These are phyloP conservation scores for Populus euphratica DNA, from an alignment of 345 rosid species.

Conservation along the genomic window DNA sequence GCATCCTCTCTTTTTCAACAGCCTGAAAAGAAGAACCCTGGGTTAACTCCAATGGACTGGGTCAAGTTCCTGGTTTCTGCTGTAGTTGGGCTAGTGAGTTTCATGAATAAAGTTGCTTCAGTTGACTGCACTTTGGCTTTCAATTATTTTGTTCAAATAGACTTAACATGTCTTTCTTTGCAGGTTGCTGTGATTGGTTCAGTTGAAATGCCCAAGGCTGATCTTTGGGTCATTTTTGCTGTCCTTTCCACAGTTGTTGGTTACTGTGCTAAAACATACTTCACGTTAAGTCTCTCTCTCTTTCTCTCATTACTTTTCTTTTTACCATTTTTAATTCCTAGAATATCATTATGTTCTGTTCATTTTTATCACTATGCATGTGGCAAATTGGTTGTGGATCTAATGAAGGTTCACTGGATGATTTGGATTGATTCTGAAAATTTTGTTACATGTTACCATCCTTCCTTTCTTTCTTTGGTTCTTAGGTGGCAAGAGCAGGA, in stretches of 20 bases:
- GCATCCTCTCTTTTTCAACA: conserved; percentile 33
- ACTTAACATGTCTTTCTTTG: conserved; percentile 11
- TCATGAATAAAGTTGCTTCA: conserved; percentile 2
- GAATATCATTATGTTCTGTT: neutral
- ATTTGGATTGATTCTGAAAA: neutral
- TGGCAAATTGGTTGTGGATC: neutral
- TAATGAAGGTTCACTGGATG: neutral
- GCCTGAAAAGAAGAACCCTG: conserved; percentile 99
- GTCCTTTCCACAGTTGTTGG: conserved; percentile 85
- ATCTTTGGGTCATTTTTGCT: conserved; percentile 85
- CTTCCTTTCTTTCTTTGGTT: neutral
- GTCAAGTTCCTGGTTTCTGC: conserved; percentile 88
- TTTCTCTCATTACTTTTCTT: neutral
- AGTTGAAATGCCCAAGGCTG: conserved; percentile 70
- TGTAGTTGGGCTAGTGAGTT: conserved; percentile 86
- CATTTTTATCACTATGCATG: neutral
- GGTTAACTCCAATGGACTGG: conserved; percentile 98
- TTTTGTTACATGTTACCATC: neutral
- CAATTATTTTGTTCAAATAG: conserved; percentile 1
- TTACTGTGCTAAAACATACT: conserved; percentile 93
- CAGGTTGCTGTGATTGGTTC: conserved; percentile 86
- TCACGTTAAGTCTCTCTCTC: conserved; percentile 65
- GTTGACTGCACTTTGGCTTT: neutral
- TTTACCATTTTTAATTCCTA: neutral
- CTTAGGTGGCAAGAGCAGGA: neutral